phyloP scores from a whole-genome alignment of 1,139 yeast species.

The Geotrichum klebahnii region DNA sequence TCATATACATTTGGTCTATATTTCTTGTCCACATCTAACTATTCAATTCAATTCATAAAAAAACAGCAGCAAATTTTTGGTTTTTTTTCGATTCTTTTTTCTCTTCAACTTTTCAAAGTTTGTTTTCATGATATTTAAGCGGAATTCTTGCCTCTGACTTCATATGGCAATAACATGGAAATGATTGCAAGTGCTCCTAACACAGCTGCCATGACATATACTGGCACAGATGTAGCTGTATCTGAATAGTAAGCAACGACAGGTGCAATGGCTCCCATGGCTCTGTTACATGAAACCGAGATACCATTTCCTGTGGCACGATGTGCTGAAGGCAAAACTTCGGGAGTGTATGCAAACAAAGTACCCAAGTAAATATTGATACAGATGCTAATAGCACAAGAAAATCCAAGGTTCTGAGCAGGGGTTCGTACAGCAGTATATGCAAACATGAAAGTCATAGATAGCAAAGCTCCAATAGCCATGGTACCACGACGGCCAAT shows the following conservation, averaged over 20 bases:
- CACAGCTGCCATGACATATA: constrained; percentile 58
- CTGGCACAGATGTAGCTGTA: constrained; percentile 48
- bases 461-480: constrained; percentile 49
- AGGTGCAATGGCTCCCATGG: constrained; percentile 50
- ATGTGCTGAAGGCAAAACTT: constrained; percentile 53
- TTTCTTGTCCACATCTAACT: no score
- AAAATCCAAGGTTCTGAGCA: constrained; percentile 51
- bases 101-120: not conserved
- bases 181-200: constrained; percentile 45
- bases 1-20: no score
- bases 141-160: constrained; percentile 31
- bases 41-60: not conserved
- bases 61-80: no score
- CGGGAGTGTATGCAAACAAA: constrained; percentile 36
- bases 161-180: constrained; percentile 48
- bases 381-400: constrained; percentile 49
- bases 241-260: constrained; percentile 48
- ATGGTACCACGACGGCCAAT: constrained; percentile 56
- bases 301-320: constrained; percentile 56
- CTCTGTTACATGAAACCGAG: constrained; percentile 47
- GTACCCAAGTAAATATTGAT: constrained; percentile 54
- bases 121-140: constrained; percentile 9
- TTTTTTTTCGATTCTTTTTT: no score
- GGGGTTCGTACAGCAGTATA: constrained; percentile 53
- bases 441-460: constrained; percentile 55